Percentiles rank a stretch among this genome's conserved stretches.
Conservation (phyloP, 2,329 filamentous ascomycete genomes). For the Colletotrichum falcatum region DNA sequence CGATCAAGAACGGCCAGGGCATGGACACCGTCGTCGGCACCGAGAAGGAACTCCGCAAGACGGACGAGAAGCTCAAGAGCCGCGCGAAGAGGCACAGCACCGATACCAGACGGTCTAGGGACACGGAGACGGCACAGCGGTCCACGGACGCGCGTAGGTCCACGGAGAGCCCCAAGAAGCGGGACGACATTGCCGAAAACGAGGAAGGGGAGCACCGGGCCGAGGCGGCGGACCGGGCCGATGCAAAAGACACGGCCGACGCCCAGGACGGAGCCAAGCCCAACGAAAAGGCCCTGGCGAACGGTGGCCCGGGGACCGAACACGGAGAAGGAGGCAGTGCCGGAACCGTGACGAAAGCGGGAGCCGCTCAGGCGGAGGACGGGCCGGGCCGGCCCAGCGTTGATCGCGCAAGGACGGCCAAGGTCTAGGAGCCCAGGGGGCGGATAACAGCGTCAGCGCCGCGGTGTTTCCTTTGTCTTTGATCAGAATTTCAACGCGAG, state of each 20-base stretch:
- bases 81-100: slow-evolving; percentile 28
- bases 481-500: background rate
- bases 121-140: background rate
- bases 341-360: background rate
- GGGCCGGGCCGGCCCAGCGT: slow-evolving; percentile 15
- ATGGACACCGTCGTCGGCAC: slow-evolving; percentile 50
- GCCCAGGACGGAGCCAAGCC: background rate
- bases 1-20: slow-evolving; percentile 58
- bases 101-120: slow-evolving; percentile 24
- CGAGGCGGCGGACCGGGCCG: slow-evolving; percentile 14
- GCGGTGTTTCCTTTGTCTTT: slow-evolving; percentile 19
- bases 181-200: slow-evolving; percentile 28
- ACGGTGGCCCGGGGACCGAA: background rate
- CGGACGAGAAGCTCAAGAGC: slow-evolving; percentile 41
- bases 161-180: background rate
- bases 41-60: slow-evolving; percentile 43
- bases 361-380: slow-evolving; percentile 3
- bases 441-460: background rate
- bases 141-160: slow-evolving; percentile 17
- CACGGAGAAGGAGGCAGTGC: background rate
- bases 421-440: slow-evolving; percentile 20
- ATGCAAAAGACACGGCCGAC: background rate
- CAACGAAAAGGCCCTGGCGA: background rate
- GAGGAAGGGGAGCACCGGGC: slow-evolving; percentile 20
- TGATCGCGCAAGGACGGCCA: slow-evolving; percentile 13